Evolutionary conservation across 495 filamentous ascomycete species (phyloP), one percentile per base, ranked within the genome.

Genomic region (Evansstolkia leycettana): DNA sequence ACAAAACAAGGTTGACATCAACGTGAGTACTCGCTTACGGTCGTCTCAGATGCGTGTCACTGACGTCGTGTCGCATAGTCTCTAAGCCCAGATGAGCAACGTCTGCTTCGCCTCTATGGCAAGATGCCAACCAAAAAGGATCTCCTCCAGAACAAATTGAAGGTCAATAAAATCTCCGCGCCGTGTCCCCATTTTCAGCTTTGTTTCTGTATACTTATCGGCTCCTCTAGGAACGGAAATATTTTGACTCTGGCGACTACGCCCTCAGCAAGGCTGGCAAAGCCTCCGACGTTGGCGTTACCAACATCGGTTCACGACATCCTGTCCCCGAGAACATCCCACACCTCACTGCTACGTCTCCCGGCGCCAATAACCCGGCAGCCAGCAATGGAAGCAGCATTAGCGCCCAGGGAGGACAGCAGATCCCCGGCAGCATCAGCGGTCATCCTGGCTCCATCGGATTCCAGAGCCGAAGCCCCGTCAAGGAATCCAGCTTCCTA

Each of bases 221-320:
- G 32, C 23, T 23, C 28, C 26, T 8, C 9, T 45, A 94, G 74
- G 88, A 94, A 57, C 88, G 92, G 62, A 98, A 96, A 68, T 98
- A 95, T 66, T 98, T 98, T 60, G 90, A 98, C 70, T 86, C 80
- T 35, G 89, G 89, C 48, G 89, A 96, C 64, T 96, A 96, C 45
- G 92, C 90, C 51, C 81, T 96, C 64, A 89, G 82, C 60, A 96
- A 98, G 70, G 92, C 90, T 30, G 90, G 92, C 57, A 98, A 96
- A 63, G 86, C 86, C 55, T 82, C 87, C 41, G 83, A 90, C 55
- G 80, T 89, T 48, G 90, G 89, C 52, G 85, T 92, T 23, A 90
- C 89, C 55, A 81, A 76, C 54, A 84, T 98, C 54, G 90, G 90
- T 45, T 84, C 81, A 43, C 81, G 92, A 58, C 90, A 98, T 60